Evolutionary conservation across 306 rosid genomes (phyloP), one percentile per base, ranked within the genome.

Genomic region (Castanea crenata): DNA sequence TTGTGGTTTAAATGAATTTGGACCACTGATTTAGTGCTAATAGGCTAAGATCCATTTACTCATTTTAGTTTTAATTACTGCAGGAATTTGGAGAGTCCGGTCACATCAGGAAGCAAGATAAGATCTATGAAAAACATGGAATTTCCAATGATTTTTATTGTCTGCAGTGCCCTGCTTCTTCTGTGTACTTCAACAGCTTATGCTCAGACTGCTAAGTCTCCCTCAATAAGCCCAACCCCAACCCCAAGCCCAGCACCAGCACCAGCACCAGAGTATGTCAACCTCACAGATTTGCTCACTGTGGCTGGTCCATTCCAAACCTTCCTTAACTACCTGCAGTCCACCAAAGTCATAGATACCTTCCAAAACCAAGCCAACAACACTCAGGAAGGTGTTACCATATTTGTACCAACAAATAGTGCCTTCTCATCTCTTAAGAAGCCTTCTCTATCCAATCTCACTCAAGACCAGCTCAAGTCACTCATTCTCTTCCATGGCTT

Each of bases 361-460:
- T 91, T 93, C 82, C 98, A 95, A 81, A 91, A 89, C 90, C 98
- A 95, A 83, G 97, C 99, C 84, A 95, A 95, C 84, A 81, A 91
- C 85, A 91, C 99, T 27, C 91, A 91, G 78, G 97, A 90, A 85
- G 98, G 99, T 59, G 85, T 95, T 10, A 95, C 98, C 27, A 80
- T 93, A 86, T 95, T 93, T 88, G 99, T 95, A 4, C 98, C 97
- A 0, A 89, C 85, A 82, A 96, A 95, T 27, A 58, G 56, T 62
- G 86, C 98, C 61, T 95, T 95, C 86, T 54, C 89, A 12, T 58
- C 93, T 16, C 80, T 83, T 23, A 91, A 89, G 73, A 90, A 84
- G 21, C 86, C 95, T 55, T 86, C 97, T 49, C 82, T 93, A 10
- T 76, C 94, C 68, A 90, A 90, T 74, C 91, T 95, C 86, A 95